A percentile compares a stretch with the other conserved stretches of the same genome.
Evolutionary conservation across 768 basidiomycete genomes (phyloP).

Genomic region (Butyriboletus loyo): DNA sequence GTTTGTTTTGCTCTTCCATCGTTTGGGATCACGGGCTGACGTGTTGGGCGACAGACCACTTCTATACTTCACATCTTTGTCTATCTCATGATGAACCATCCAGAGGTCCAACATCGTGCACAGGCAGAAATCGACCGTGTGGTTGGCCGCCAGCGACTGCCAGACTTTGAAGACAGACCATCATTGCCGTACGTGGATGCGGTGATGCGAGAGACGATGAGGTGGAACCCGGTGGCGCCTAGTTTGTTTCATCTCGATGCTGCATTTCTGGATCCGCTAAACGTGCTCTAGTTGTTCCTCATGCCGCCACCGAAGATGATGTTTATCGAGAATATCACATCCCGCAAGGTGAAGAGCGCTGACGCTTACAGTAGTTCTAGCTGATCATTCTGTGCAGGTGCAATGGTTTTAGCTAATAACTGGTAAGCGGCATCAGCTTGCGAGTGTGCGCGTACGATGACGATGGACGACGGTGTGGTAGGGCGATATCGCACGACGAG

Average conservation of each 20-base stretch:
- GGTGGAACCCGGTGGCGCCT: conserved; percentile 27
- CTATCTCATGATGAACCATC: conserved; percentile 31
- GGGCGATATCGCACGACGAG: conserved; percentile 43
- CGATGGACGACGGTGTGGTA: neutral
- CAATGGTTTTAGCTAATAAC: conserved; percentile 6
- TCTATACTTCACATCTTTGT: conserved; percentile 23
- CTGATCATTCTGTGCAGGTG: conserved; percentile 4
- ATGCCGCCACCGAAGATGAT: conserved; percentile 36
- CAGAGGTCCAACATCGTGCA: conserved; percentile 26
- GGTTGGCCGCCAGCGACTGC: conserved; percentile 28
- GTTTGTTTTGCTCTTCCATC: conserved; percentile 15
- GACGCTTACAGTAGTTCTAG: too few relatives aligned
- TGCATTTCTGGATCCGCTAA: neutral
- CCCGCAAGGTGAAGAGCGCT: conserved; percentile 16
- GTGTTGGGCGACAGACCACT: conserved; percentile 18
- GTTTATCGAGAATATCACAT: conserved; percentile 36
- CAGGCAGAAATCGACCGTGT: conserved; percentile 34
- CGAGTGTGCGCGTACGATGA: neutral
- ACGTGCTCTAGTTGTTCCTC: conserved; percentile 36
- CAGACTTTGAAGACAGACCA: conserved; percentile 28
- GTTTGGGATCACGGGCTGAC: neutral
- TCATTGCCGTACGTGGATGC: conserved; percentile 35
- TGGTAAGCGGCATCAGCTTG: conserved; percentile 1
- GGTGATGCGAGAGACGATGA: conserved; percentile 31
- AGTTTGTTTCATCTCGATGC: conserved; percentile 7